Conservation (phyloP, 768 basidiomycete species). For the Paxillus involutus region DNA sequence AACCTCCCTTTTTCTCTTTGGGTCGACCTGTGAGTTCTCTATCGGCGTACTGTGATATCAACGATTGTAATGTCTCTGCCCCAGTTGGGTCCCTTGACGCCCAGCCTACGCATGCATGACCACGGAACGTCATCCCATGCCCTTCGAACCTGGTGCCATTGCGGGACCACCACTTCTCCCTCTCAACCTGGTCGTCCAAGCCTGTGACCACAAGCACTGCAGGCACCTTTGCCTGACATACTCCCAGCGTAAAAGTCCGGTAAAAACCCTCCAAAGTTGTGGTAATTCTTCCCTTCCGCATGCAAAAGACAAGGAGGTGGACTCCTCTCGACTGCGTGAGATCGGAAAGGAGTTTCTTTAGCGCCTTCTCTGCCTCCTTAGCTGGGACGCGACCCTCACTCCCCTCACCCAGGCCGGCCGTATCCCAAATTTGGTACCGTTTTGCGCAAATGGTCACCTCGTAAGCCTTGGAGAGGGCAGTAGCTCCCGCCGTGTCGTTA, state of each 20-base stretch:
- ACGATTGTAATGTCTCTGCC: not conserved
- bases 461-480: slow-evolving; percentile 6
- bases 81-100: no score
- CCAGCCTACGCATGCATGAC: slow-evolving; percentile 32
- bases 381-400: slow-evolving; percentile 20
- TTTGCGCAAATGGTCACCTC: slow-evolving; percentile 9
- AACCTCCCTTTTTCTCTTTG: not conserved
- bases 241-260: not conserved
- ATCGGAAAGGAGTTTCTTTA: slow-evolving; percentile 27
- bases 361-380: slow-evolving; percentile 23
- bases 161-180: slow-evolving; percentile 31
- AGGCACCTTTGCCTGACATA: slow-evolving; percentile 9
- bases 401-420: slow-evolving; percentile 25
- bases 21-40: not conserved
- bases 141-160: slow-evolving; percentile 25
- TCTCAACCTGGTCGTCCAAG: slow-evolving; percentile 17
- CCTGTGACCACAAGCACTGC: slow-evolving; percentile 15
- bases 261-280: slow-evolving; percentile 1
- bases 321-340: slow-evolving; percentile 11
- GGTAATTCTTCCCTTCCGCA: slow-evolving; percentile 18
- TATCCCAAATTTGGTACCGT: slow-evolving; percentile 22
- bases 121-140: slow-evolving; percentile 27
- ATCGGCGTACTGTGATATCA: not conserved
- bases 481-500: slow-evolving; percentile 22
- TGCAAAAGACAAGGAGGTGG: slow-evolving; percentile 28